Base-by-base conservation (phyloP, 495 filamentous ascomycete species). In the Umbilicaria muhlenbergii region DNA sequence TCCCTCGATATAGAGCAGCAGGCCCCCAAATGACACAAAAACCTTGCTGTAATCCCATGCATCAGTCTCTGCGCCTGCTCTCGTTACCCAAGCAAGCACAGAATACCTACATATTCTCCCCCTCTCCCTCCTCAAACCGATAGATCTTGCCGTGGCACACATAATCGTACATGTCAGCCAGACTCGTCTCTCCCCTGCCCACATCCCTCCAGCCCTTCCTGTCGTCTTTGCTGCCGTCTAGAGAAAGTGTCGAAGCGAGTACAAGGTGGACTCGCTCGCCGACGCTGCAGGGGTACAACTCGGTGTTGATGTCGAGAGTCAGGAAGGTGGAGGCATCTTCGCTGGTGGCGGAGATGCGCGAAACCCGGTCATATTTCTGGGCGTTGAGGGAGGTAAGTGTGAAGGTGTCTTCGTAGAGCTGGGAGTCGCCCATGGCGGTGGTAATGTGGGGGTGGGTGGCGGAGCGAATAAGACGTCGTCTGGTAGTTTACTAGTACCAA, bases 131-230 rank as follows among this genome's bases (percentile, higher is more conserved):
- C 63, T 92, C 86, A 59, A 96, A 95, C 52, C 86, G 80, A 67
- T 99, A 99, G 32, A 94, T 80, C 76, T 95, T 96, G 47, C 91
- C 91, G 62, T 94, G 78, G 62, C 87, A 94, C 37, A 96, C 91
- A 60, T 99, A 99, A 53, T 99, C 92, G 48, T 78, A 99, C 61
- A 83, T 77, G 59, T 96, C 87, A 16, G 91, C 87, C 34, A 99
- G 66, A 11, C 76, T 84, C 40, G 74, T 64, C 58, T 93, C 86
- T 28, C 74, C 78, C 59, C 76, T 69, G 50, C 68, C 71, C 19
- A 79, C 69, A 39, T 87, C 82, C 56, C 85, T 77, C 87, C 87
- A 94, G 36, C 86, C 82, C 62, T 81, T 84, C 46, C 58, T 67
- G 34, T 82, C 78, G 41, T 80, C 76, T 45, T 69, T 71, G 48